A percentile compares a stretch with the other conserved stretches of the same genome.
phyloP scores from a whole-genome alignment of 306 rosid genomes.

The Cucurbita maxima region DNA sequence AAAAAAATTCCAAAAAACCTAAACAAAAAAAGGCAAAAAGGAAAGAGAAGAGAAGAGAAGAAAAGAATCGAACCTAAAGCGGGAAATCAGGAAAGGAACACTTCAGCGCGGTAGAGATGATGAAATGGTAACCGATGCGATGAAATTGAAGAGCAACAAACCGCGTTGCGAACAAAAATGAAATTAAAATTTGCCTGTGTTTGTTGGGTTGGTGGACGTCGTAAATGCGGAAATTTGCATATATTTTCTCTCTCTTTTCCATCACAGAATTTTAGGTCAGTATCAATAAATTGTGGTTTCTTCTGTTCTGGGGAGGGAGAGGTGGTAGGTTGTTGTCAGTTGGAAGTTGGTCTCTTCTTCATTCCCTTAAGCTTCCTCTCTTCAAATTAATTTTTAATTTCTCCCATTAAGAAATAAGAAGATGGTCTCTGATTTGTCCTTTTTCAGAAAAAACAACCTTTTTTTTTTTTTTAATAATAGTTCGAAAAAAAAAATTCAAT shows the following conservation, averaged over 20 bases:
- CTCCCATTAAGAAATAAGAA: background rate
- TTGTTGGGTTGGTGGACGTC: constrained; percentile 8
- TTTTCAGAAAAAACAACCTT: background rate
- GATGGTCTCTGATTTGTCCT: background rate
- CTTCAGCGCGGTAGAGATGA: background rate
- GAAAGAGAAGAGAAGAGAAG: background rate
- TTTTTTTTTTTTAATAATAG: no score
- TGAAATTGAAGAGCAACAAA: no score
- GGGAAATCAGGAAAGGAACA: background rate
- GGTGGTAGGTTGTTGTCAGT: constrained; percentile 1
- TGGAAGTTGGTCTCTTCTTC: background rate
- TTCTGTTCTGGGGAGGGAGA: background rate
- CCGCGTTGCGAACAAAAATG: no score
- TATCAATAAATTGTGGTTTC: background rate
- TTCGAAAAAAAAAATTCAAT: no score
- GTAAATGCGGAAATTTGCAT: background rate
- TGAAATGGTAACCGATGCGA: background rate
- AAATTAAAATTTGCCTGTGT: background rate
- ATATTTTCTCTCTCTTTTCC: background rate
- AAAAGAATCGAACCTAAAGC: background rate
- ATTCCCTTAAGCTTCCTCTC: background rate
- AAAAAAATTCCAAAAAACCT: background rate
- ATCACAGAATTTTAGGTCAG: background rate
- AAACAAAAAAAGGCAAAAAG: background rate
- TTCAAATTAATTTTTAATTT: background rate